phyloP scores from a whole-genome alignment of 805 yeast species.

The Yamadazyma laniorum region DNA sequence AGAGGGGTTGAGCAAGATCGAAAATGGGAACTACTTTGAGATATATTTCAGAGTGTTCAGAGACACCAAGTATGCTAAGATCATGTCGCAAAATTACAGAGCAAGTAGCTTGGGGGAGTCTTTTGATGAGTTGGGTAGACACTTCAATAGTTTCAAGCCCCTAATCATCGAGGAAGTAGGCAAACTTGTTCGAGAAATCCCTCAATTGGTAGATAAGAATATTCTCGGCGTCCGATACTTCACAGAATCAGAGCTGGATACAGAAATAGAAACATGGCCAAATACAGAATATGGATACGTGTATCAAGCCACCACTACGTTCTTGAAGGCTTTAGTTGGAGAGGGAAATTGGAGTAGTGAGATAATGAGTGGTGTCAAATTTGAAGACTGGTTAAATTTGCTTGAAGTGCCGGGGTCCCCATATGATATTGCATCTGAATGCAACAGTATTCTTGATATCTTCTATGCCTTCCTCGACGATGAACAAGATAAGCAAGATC shows the following conservation, averaged over 20 bases:
- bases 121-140: constrained; percentile 79
- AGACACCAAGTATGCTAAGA: constrained; percentile 49
- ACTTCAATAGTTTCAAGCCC: constrained; percentile 72
- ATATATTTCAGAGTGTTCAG: constrained; percentile 52
- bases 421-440: constrained; percentile 56
- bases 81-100: constrained; percentile 47
- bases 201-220: constrained; percentile 30
- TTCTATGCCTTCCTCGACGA: constrained; percentile 54
- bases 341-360: constrained; percentile 49
- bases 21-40: constrained; percentile 35
- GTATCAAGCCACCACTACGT: constrained; percentile 49
- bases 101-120: constrained; percentile 56
- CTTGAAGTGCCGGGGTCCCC: constrained; percentile 55
- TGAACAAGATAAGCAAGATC: constrained; percentile 48
- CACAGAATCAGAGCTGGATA: constrained; percentile 25
- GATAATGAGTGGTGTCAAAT: constrained; percentile 34
- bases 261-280: constrained; percentile 53
- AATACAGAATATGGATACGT: constrained; percentile 43
- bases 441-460: constrained; percentile 52
- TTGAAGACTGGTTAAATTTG: constrained; percentile 47
- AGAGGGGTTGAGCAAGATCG: constrained; percentile 63
- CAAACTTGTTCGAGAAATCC: constrained; percentile 44
- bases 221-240: constrained; percentile 36
- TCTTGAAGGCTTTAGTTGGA: constrained; percentile 52
- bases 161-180: constrained; percentile 50